These are phyloP conservation scores for Lindgomyces ingoldianus DNA, from an alignment of 495 filamentous ascomycete species.

Conservation along the genomic window DNA sequence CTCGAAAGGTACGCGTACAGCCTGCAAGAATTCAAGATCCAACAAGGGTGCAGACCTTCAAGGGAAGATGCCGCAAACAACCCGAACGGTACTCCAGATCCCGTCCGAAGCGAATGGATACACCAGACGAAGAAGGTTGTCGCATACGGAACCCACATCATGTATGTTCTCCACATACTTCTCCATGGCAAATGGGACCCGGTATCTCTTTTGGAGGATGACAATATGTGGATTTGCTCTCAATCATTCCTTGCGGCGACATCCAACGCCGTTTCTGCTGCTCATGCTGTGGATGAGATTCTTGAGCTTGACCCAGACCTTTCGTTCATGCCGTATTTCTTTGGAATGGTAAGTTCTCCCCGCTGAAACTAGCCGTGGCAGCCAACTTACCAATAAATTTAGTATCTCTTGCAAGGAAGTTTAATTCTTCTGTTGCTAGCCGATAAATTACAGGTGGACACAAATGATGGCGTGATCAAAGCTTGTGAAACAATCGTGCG, in stretches of 20 bases:
- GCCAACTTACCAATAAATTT: not conserved
- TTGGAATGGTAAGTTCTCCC: slow-evolving; percentile 49
- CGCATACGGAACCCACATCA: slow-evolving; percentile 49
- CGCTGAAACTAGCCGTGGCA: not conserved
- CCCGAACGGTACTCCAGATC: slow-evolving; percentile 14
- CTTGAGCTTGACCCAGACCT: slow-evolving; percentile 58
- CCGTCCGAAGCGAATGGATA: slow-evolving; percentile 17
- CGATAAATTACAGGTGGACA: slow-evolving; percentile 58
- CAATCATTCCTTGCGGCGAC: slow-evolving; percentile 55
- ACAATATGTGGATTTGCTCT: slow-evolving; percentile 61
- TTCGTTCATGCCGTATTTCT: slow-evolving; percentile 63
- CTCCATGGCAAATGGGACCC: slow-evolving; percentile 62
- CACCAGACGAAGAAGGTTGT: slow-evolving; percentile 35
- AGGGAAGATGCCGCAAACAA: slow-evolving; percentile 1
- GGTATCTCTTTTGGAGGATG: slow-evolving; percentile 58
- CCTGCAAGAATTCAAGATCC: slow-evolving; percentile 33
- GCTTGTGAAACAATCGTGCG: slow-evolving; percentile 61
- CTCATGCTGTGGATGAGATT: slow-evolving; percentile 56
- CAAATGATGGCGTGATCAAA: slow-evolving; percentile 53
- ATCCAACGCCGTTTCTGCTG: slow-evolving; percentile 57
- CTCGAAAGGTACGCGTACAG: slow-evolving; percentile 34
- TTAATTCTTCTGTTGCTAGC: slow-evolving; percentile 59
- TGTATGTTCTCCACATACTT: slow-evolving; percentile 61
- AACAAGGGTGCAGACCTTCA: slow-evolving; percentile 17
- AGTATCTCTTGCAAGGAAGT: slow-evolving; percentile 60